These are phyloP conservation scores for Umbilicaria muhlenbergii DNA, from an alignment of 495 filamentous ascomycete species.

Conservation along the genomic window DNA sequence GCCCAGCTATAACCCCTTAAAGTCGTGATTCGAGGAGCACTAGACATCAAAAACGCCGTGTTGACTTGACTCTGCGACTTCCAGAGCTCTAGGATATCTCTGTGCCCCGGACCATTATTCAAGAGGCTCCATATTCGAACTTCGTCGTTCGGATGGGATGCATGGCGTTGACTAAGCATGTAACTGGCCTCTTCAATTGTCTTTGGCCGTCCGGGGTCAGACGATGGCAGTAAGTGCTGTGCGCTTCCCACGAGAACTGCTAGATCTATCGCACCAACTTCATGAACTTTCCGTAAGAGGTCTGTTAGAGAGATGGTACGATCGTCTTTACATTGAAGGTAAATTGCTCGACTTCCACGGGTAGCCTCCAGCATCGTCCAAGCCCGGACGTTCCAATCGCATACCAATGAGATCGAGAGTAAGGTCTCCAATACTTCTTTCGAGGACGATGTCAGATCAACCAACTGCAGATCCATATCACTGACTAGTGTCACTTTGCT, in stretches of 20 bases:
- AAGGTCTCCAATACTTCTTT: constrained; percentile 6
- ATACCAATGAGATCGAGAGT: constrained; percentile 9
- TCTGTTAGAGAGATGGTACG: constrained; percentile 6
- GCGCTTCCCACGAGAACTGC: constrained; percentile 2
- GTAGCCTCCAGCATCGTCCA: constrained; percentile 17
- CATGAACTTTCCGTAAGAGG: constrained; percentile 3
- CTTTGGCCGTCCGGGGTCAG: background rate
- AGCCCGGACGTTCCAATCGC: constrained; percentile 16
- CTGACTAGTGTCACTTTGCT: constrained; percentile 12
- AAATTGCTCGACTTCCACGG: constrained; percentile 6
- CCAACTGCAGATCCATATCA: constrained; percentile 13
- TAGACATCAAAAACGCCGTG: constrained; percentile 12
- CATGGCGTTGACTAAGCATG: constrained; percentile 13
- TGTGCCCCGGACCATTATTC: background rate
- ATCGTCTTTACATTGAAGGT: constrained; percentile 12
- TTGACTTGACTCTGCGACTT: background rate
- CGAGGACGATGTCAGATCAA: constrained; percentile 4
- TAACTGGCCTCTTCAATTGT: constrained; percentile 9
- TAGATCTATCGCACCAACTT: background rate
- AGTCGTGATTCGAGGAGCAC: constrained; percentile 4
- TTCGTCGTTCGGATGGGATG: constrained; percentile 9
- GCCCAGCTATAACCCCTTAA: constrained; percentile 7
- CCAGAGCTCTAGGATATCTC: constrained; percentile 5
- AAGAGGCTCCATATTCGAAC: constrained; percentile 13
- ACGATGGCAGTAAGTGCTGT: constrained; percentile 2